Evolutionary conservation across 1,284 basidiomycete genomes (phyloP).

Genomic region (Ceraceosorus guamensis): DNA sequence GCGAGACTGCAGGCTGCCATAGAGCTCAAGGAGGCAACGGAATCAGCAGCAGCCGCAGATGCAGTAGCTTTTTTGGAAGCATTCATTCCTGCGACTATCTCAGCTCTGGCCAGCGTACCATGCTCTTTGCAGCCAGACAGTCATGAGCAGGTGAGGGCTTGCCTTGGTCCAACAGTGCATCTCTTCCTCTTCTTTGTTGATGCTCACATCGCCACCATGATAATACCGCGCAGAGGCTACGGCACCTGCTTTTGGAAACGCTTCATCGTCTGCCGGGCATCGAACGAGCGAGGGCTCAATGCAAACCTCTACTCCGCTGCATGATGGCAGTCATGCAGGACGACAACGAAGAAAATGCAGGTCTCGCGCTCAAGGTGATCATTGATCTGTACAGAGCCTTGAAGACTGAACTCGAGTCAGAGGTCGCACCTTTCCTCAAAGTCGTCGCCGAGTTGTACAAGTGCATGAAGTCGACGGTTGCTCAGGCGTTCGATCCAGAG

Average conservation of each 20-base stretch:
- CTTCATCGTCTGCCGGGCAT: conserved; percentile 77
- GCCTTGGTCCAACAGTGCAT: background rate
- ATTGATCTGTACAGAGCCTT: conserved; percentile 60
- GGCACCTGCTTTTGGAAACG: conserved; percentile 53
- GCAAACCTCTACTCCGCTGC: conserved; percentile 61
- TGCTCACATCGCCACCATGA: background rate
- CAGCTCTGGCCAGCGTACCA: conserved; percentile 69
- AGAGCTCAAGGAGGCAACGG: conserved; percentile 41
- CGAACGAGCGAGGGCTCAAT: conserved; percentile 69
- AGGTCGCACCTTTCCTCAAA: conserved; percentile 71
- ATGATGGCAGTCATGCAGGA: conserved; percentile 74
- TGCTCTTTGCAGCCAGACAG: conserved; percentile 70
- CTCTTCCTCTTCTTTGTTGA: background rate
- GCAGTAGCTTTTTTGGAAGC: conserved; percentile 59
- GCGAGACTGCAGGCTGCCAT: conserved; percentile 26
- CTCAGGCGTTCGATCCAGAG: conserved; percentile 60
- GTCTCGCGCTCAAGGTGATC: conserved; percentile 82
- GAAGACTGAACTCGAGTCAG: conserved; percentile 61
- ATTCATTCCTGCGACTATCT: conserved; percentile 68
- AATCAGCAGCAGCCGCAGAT: conserved; percentile 54
- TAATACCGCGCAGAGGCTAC: conserved; percentile 52
- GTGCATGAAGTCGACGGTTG: conserved; percentile 68
- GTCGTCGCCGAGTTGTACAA: conserved; percentile 67
- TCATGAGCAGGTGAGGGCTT: conserved; percentile 58
- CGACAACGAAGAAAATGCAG: conserved; percentile 95